phyloP scores from a whole-genome alignment of 2,329 filamentous ascomycete species.

The Trichoderma sp. region DNA sequence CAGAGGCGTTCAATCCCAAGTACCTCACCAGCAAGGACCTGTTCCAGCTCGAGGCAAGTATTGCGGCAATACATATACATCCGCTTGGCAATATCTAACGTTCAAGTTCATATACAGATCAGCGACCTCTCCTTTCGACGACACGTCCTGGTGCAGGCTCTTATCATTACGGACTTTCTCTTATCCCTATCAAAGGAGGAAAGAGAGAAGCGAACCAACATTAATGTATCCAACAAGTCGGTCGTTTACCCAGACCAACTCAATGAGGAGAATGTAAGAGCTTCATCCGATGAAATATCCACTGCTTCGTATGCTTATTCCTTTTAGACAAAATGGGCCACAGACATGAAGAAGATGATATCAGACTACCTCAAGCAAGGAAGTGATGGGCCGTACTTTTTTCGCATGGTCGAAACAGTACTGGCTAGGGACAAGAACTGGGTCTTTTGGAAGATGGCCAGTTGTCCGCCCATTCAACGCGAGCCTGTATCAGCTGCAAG shows the following conservation, averaged over 20 bases:
- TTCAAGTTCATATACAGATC: slow-evolving; percentile 50
- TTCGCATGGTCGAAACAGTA: slow-evolving; percentile 94
- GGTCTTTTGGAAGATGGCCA: slow-evolving; percentile 97
- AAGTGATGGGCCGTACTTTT: slow-evolving; percentile 85
- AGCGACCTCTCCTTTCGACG: slow-evolving; percentile 92
- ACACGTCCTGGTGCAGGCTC: slow-evolving; percentile 89
- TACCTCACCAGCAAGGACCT: slow-evolving; percentile 97
- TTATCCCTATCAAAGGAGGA: slow-evolving; percentile 81
- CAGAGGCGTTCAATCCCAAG: slow-evolving; percentile 78
- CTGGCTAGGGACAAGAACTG: slow-evolving; percentile 96
- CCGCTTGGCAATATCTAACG: neutral
- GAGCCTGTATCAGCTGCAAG: slow-evolving; percentile 65
- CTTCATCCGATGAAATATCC: neutral
- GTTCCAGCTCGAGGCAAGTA: slow-evolving; percentile 82
- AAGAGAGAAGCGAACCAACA: slow-evolving; percentile 71
- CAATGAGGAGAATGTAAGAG: slow-evolving; percentile 74
- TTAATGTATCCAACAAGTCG: slow-evolving; percentile 72
- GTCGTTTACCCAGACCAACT: slow-evolving; percentile 79
- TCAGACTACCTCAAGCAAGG: slow-evolving; percentile 79
- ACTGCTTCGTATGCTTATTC: neutral
- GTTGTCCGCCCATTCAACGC: slow-evolving; percentile 80
- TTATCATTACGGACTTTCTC: slow-evolving; percentile 93
- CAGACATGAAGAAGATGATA: slow-evolving; percentile 72
- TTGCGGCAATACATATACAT: neutral
- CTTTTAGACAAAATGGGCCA: slow-evolving; percentile 74